Conservation (phyloP, 179 eudicot genomes). For the Silene noctiflora region DNA sequence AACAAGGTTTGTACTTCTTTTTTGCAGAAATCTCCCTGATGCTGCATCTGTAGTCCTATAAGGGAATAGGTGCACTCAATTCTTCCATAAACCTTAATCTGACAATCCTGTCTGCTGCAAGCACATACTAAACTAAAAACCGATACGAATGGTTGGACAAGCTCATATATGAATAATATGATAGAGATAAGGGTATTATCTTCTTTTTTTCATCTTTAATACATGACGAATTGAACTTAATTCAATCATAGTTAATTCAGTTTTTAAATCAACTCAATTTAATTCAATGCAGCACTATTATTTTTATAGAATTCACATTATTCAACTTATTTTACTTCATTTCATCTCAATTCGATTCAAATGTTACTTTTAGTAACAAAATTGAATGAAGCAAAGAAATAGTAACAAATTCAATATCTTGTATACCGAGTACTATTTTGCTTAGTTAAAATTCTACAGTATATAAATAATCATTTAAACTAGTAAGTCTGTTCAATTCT, state of each 20-base stretch:
- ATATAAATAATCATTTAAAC: too few species aligned
- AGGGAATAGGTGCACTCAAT: neutral
- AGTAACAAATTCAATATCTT: too few species aligned
- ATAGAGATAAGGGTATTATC: too few species aligned
- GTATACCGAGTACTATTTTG: too few species aligned
- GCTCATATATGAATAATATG: too few species aligned
- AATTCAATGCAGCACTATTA: neutral
- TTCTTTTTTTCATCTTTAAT: too few species aligned
- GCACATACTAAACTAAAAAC: neutral
- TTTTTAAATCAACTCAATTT: neutral
- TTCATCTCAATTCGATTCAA: neutral
- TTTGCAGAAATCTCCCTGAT: neutral
- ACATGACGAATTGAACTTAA: too few species aligned
- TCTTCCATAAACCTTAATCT: neutral
- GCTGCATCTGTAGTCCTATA: neutral
- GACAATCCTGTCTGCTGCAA: neutral
- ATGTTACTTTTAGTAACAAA: neutral
- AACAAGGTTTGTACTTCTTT: neutral
- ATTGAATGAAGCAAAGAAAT: too few species aligned
- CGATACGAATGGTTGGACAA: neutral
- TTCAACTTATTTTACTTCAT: too few species aligned
- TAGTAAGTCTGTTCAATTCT: too few species aligned
- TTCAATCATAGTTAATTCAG: neutral
- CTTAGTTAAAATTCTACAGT: too few species aligned
- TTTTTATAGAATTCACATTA: too few species aligned